Conservation (phyloP, 2,329 filamentous ascomycete genomes). For the Didymella lethalis region DNA sequence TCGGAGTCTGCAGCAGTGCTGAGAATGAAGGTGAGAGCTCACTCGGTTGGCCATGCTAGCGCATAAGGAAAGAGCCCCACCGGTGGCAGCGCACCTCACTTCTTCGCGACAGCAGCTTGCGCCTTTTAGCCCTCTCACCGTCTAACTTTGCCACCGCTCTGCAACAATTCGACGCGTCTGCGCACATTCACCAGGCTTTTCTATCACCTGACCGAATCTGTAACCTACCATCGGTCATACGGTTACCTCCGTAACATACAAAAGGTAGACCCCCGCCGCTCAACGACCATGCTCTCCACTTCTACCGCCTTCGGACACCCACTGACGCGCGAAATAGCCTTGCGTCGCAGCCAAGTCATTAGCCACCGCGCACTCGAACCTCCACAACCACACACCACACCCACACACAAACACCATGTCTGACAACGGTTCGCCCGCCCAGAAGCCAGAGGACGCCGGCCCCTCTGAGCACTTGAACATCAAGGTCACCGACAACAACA, state of each 20-base stretch:
- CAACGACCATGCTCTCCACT: slow-evolving; percentile 35
- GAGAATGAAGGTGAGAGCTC: slow-evolving; percentile 19
- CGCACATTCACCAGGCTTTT: slow-evolving; percentile 16
- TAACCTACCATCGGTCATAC: slow-evolving; percentile 25
- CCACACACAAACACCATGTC: slow-evolving; percentile 45
- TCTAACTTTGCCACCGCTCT: slow-evolving; percentile 38
- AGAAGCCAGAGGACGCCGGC: slow-evolving; percentile 56
- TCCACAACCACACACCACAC: slow-evolving; percentile 12
- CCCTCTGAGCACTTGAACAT: slow-evolving; percentile 91
- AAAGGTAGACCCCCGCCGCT: slow-evolving; percentile 32
- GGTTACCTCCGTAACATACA: slow-evolving; percentile 32
- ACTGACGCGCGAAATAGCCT: slow-evolving; percentile 28
- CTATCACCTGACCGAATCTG: slow-evolving; percentile 24
- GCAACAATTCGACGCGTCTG: slow-evolving; percentile 29
- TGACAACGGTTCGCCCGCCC: slow-evolving; percentile 54
- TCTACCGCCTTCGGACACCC: slow-evolving; percentile 22
- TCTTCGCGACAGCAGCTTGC: slow-evolving; percentile 35
- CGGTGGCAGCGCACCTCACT: slow-evolving; percentile 32
- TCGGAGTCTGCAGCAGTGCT: neutral
- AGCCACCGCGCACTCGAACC: slow-evolving; percentile 7
- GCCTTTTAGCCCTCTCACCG: slow-evolving; percentile 30
- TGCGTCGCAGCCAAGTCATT: slow-evolving; percentile 15
- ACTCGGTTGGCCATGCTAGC: slow-evolving; percentile 30
- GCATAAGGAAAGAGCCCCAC: slow-evolving; percentile 38
- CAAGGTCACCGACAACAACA: slow-evolving; percentile 99